Base-by-base conservation (phyloP, 768 basidiomycete species). In the Psilocybe tampanensis region DNA sequence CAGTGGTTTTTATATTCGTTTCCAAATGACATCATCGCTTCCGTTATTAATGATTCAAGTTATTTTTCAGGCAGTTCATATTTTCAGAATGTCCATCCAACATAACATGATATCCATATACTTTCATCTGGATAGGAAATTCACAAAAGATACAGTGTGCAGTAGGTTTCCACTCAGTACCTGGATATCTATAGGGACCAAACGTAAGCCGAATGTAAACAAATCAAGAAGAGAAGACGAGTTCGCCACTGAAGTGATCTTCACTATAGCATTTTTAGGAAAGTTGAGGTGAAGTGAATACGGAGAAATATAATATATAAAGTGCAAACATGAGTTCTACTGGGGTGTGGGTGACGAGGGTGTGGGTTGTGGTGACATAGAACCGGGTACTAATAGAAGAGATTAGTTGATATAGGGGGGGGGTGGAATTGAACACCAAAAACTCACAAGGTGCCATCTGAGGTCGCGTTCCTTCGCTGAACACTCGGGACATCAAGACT, bases 401-500 rank as follows among this genome's bases (percentile, higher is more conserved):
- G 36, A 22, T 44, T 26, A 53, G 44, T 26, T 53, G 47, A 33
- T 44, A 36, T 33, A 34, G 63, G n/a, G 64, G 39, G n/a, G 26
- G 47, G 52, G 41, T 47, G 42, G 41, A 24, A 17, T 6, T 29
- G n/a, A 8, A 26, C 26, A 29, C 33, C 11, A 7, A 44, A 32
- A 18, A 80, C 92, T 69, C 66, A 94, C 92, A 63, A 70, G 86
- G 89, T 59, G 90, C 87, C 73, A 92, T 76, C 68, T 90, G 89
- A 62, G 90, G 92, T 66, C 90, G 80, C 64, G 87, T 85, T 55
- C 84, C 84, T 68, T 92, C 92, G 66, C 89, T 90, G 72, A 97
- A 90, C 62, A 95, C 89, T 58, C 96, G 85, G 47, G 87, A 89
- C 59, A 98, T 78, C 22, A 98, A 80, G 8, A 98, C 95, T 64